Conservation (phyloP, 176 grass and related monocot species). For the Tillandsia fasciculata region DNA sequence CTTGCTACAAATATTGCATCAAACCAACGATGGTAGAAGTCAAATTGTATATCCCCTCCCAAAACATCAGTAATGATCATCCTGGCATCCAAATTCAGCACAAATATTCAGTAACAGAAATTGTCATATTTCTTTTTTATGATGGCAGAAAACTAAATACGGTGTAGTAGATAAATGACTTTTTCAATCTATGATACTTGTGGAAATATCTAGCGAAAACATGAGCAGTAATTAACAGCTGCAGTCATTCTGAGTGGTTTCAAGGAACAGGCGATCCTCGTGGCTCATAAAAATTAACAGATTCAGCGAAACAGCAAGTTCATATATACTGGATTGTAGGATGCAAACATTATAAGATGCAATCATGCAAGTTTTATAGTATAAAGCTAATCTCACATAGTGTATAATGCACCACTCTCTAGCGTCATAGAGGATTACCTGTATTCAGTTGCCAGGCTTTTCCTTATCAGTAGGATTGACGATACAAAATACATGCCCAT, state of each 20-base stretch:
- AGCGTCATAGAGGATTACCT: constrained; percentile 34
- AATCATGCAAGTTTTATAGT: neutral
- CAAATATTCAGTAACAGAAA: neutral
- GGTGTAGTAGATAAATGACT: no score
- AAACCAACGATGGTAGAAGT: constrained; percentile 98
- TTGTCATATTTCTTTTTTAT: neutral
- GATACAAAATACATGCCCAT: constrained; percentile 99
- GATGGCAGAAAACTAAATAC: no score
- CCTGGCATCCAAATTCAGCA: constrained; percentile 33
- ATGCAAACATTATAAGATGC: neutral
- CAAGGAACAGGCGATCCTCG: no score
- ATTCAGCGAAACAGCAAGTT: neutral
- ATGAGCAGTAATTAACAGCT: no score
- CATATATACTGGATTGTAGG: neutral
- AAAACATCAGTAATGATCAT: constrained; percentile 92
- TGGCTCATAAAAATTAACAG: no score
- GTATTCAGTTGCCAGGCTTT: constrained; percentile 93
- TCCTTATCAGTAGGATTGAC: constrained; percentile 95
- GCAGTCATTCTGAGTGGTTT: no score
- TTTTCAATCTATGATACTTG: no score
- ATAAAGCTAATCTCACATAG: neutral
- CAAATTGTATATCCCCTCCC: constrained; percentile 95
- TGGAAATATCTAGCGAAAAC: no score
- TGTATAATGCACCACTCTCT: no score
- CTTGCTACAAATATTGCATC: constrained; percentile 97